Evolutionary conservation across 257 asterid species (phyloP).

Genomic region (Nicotiana obtusifolia): DNA sequence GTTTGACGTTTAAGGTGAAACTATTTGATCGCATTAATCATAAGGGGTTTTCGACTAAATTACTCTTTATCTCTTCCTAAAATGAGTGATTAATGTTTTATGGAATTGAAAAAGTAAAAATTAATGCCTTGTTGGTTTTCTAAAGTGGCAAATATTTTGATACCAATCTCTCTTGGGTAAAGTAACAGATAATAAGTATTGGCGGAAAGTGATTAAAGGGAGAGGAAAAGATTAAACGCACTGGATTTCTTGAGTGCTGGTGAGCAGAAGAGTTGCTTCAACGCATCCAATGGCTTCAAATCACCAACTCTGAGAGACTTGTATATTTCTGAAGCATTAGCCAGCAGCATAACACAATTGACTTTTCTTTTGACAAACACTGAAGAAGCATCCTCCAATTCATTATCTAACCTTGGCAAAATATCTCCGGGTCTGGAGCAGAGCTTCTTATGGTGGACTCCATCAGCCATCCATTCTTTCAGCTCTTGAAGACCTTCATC

Average conservation of each 20-base stretch:
- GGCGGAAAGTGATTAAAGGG: background rate
- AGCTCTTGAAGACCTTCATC: slow-evolving; percentile 18
- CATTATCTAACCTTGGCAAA: background rate
- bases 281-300: slow-evolving; percentile 20
- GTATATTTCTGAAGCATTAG: slow-evolving; percentile 21
- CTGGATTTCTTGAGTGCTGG: slow-evolving; percentile 17
- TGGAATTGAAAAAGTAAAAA: too few relatives aligned
- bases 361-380: slow-evolving; percentile 17
- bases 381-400: slow-evolving; percentile 2
- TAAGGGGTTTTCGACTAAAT: too few relatives aligned
- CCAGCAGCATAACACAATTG: slow-evolving; percentile 26
- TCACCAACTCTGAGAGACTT: slow-evolving; percentile 17
- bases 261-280: slow-evolving; percentile 13
- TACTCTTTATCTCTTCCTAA: too few relatives aligned
- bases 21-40: too few relatives aligned
- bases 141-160: too few relatives aligned
- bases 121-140: too few relatives aligned
- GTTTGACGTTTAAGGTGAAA: too few relatives aligned
- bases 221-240: background rate
- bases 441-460: slow-evolving; percentile 22
- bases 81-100: too few relatives aligned
- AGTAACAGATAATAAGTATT: too few relatives aligned
- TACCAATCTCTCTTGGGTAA: too few relatives aligned
- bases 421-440: slow-evolving; percentile 13
- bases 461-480: slow-evolving; percentile 23